Conservation (phyloP, 2,329 filamentous ascomycete species). For the Ophiosphaerella narmari region DNA sequence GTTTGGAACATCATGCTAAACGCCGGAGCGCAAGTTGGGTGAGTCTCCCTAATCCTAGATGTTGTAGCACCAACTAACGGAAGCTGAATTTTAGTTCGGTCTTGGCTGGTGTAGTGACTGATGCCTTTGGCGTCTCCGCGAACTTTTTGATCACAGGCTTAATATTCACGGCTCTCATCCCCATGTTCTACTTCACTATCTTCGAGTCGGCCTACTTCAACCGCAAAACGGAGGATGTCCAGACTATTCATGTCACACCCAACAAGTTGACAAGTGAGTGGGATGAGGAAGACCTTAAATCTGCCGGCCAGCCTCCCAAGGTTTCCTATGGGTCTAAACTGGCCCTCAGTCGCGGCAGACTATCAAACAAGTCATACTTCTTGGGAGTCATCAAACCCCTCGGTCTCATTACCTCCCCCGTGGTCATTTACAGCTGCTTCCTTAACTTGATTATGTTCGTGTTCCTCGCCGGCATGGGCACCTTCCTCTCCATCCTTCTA, state of each 20-base stretch:
- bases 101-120: slow-evolving; percentile 14
- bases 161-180: slow-evolving; percentile 9
- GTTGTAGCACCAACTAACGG: slow-evolving; percentile 1
- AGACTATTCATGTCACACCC: slow-evolving; percentile 1
- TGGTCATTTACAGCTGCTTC: slow-evolving; percentile 18
- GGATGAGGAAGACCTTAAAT: slow-evolving; percentile 11
- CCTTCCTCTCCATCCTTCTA: slow-evolving; percentile 16
- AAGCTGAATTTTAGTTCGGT: not conserved
- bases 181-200: slow-evolving; percentile 12
- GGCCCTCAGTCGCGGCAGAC: slow-evolving; percentile 6
- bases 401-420: slow-evolving; percentile 10
- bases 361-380: slow-evolving; percentile 15
- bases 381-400: slow-evolving; percentile 16
- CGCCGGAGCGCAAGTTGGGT: slow-evolving; percentile 16
- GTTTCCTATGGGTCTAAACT: slow-evolving; percentile 7
- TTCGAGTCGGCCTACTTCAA: slow-evolving; percentile 17
- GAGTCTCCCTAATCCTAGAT: not conserved
- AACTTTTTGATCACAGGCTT: slow-evolving; percentile 15
- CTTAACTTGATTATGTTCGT: slow-evolving; percentile 13
- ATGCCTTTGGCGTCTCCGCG: slow-evolving; percentile 10
- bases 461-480: slow-evolving; percentile 12
- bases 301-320: slow-evolving; percentile 1
- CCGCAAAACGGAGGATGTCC: slow-evolving; percentile 4
- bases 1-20: slow-evolving; percentile 18
- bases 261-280: slow-evolving; percentile 11